Evolutionary conservation across 495 filamentous ascomycete genomes (phyloP).

Genomic region (Neurospora discreta): DNA sequence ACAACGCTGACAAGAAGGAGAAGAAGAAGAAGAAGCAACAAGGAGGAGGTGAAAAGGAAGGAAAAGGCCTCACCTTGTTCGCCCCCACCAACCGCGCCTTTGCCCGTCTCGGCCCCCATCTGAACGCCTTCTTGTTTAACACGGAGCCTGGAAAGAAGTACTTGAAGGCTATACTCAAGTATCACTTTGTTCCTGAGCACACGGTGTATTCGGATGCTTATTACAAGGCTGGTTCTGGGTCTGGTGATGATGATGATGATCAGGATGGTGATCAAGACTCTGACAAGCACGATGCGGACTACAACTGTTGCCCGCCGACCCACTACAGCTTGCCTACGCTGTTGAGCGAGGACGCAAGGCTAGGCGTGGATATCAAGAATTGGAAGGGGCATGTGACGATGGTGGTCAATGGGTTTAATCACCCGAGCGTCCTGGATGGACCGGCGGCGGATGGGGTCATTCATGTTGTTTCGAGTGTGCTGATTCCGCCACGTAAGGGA

Average conservation of each 20-base stretch:
- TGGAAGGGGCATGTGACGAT: slow-evolving; percentile 53
- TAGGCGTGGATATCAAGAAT: slow-evolving; percentile 57
- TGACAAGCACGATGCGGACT: slow-evolving; percentile 1
- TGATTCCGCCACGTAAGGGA: slow-evolving; percentile 58
- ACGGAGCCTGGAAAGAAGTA: slow-evolving; percentile 54
- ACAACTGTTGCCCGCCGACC: slow-evolving; percentile 1
- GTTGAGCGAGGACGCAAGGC: slow-evolving; percentile 38
- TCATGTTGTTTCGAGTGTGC: slow-evolving; percentile 56
- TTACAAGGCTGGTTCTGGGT: slow-evolving; percentile 32
- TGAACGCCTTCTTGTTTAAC: slow-evolving; percentile 69
- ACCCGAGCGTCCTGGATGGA: slow-evolving; percentile 52
- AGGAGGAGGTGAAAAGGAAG: not conserved
- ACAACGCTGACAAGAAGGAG: not conserved
- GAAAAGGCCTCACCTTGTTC: slow-evolving; percentile 52
- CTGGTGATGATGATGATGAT: too few species aligned
- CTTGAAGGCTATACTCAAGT: slow-evolving; percentile 62
- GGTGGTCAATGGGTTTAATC: slow-evolving; percentile 55
- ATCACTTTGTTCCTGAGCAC: slow-evolving; percentile 62
- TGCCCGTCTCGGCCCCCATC: slow-evolving; percentile 50
- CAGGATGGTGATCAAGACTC: slow-evolving; percentile 1
- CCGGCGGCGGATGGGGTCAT: slow-evolving; percentile 64
- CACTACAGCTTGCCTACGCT: slow-evolving; percentile 60
- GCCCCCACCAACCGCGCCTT: slow-evolving; percentile 70
- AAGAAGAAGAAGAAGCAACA: not conserved
- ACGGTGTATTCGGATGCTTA: slow-evolving; percentile 77